phyloP scores from a whole-genome alignment of 768 basidiomycete genomes.

The Trametes cinnabarina region DNA sequence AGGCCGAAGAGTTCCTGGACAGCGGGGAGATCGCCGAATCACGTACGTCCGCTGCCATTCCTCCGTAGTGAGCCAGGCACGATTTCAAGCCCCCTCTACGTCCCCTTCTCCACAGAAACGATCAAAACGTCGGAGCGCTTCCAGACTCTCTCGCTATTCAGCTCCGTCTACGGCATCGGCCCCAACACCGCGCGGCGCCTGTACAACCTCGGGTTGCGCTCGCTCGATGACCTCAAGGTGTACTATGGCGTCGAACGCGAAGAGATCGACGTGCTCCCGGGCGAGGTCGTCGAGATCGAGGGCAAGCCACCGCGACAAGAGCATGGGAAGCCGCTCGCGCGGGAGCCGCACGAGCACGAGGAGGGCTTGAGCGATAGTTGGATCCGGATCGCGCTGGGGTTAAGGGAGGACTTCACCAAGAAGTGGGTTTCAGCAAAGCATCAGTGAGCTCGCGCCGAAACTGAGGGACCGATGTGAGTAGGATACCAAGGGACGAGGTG shows the following conservation, averaged over 20 bases:
- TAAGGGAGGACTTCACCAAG: slow-evolving; percentile 54
- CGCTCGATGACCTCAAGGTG: slow-evolving; percentile 63
- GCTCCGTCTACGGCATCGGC: slow-evolving; percentile 72
- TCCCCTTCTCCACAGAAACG: slow-evolving; percentile 37
- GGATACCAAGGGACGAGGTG: slow-evolving; percentile 74
- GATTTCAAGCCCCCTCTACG: background rate
- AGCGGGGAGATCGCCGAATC: slow-evolving; percentile 59
- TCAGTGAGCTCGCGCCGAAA: no score
- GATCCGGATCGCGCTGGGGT: slow-evolving; percentile 57
- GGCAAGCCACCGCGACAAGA: slow-evolving; percentile 9
- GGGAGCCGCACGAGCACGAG: slow-evolving; percentile 16
- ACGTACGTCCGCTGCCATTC: slow-evolving; percentile 35
- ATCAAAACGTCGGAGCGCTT: slow-evolving; percentile 52
- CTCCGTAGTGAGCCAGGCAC: background rate
- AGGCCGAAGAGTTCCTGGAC: slow-evolving; percentile 65
- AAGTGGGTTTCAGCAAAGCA: no score
- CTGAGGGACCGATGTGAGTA: no score
- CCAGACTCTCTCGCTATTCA: slow-evolving; percentile 54
- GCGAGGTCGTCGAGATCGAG: slow-evolving; percentile 29
- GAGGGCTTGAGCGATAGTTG: slow-evolving; percentile 36
- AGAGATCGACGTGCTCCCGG: slow-evolving; percentile 24
- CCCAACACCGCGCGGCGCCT: slow-evolving; percentile 64
- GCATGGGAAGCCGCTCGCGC: slow-evolving; percentile 11
- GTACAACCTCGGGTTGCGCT: slow-evolving; percentile 64
- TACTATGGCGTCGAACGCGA: slow-evolving; percentile 50